Evolutionary conservation across 1,284 basidiomycete species (phyloP).

Genomic region (Jaminaea rosea): DNA sequence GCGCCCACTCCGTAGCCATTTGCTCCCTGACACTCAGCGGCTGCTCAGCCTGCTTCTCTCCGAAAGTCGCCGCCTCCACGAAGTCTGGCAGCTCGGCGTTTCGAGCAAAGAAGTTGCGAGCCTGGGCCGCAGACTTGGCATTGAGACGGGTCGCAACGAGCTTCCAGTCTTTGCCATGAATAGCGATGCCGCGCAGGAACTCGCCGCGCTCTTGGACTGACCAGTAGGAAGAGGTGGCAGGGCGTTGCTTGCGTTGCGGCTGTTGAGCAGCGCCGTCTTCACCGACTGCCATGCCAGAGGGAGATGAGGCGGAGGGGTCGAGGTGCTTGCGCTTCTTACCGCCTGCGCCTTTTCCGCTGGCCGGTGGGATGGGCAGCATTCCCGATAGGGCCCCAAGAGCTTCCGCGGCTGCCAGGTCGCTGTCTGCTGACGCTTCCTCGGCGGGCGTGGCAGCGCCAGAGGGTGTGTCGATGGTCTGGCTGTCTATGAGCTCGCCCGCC

Average conservation of each 20-base stretch:
- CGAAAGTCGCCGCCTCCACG: slow-evolving; percentile 28
- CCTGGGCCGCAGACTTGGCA: slow-evolving; percentile 71
- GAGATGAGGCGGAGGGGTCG: too few species aligned
- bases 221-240: slow-evolving; percentile 51
- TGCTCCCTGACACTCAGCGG: slow-evolving; percentile 18
- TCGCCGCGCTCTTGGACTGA: slow-evolving; percentile 52
- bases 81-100: slow-evolving; percentile 38
- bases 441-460: neutral
- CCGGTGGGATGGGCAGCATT: slow-evolving; percentile 9
- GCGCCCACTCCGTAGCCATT: slow-evolving; percentile 18
- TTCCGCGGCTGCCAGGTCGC: slow-evolving; percentile 48
- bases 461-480: neutral
- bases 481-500: neutral
- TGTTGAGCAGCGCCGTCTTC: neutral
- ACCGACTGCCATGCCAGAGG: neutral
- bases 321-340: slow-evolving; percentile 2
- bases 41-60: slow-evolving; percentile 21
- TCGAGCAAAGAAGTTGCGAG: slow-evolving; percentile 57
- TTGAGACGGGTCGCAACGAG: slow-evolving; percentile 65
- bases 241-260: slow-evolving; percentile 9
- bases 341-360: neutral
- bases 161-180: slow-evolving; percentile 67
- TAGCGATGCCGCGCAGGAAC: slow-evolving; percentile 59
- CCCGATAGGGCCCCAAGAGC: slow-evolving; percentile 46
- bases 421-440: slow-evolving; percentile 18